Base-by-base conservation (phyloP, 441 rosid genomes). In the Geranium incanum region DNA sequence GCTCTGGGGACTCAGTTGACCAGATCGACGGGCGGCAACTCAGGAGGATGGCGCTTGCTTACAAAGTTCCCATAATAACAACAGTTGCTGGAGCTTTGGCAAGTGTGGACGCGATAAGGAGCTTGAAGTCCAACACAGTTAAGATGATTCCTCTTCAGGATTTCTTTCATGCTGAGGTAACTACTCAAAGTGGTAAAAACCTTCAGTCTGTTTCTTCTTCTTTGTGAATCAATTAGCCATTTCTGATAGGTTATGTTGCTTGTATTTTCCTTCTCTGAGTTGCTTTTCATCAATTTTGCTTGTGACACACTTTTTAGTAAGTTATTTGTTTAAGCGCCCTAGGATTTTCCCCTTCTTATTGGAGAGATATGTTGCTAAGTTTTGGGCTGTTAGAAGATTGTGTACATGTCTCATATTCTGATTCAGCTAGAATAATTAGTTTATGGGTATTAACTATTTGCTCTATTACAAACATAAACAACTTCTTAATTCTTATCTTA, bases 21-120 rank as follows among this genome's bases (percentile, higher is more conserved):
- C 96, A 87, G 81, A 90, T 86, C 33, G 97, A 95, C 63, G 99
- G 99, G 52, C 81, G 86, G 68, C 82, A 84, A 72, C 88, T 95
- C 67, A 87, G 97, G 81, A 88, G 97, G 80, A 92, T 85, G 99
- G 98, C 93, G 63, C 90, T 91, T 71, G 89, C 95, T n/a, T 94
- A 88, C 79, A 91, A 91, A 84, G 91, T 91, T 79, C 97, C 97
- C 12, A 83, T 87, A 72, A 83, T 91, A 76, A 94, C 98, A 45
- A 91, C 97, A 0, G 90, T 91, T 18, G 89, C 92, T 45, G 98
- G 98, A 68, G 97, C 97, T 2, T 76, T 92, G 79, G 97, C 99
- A 50, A 92, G 91, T 55, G 97, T 91, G 0, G 93, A 85, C 36
- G 99, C 97, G 33, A 94, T 92, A 69, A 83, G 79, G 81, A 90